These are phyloP conservation scores for Phytopythium delawarense DNA, from an alignment of 352 stramenopile species.

Conservation along the genomic window DNA sequence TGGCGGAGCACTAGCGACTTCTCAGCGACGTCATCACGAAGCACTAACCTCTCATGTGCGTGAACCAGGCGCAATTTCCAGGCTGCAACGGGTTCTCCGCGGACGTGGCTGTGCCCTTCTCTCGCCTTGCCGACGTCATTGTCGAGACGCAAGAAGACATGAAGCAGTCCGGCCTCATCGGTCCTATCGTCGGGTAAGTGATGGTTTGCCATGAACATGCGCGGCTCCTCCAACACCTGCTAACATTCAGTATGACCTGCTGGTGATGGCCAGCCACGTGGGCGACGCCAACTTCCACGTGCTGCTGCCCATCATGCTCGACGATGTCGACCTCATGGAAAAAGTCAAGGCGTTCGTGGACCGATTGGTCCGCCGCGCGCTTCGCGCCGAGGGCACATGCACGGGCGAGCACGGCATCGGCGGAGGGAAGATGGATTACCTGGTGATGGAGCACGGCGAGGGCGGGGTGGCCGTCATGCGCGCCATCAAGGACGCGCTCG, in stretches of 20 bases:
- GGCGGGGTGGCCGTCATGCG: constrained; percentile 91
- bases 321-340: constrained; percentile 80
- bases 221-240: background rate
- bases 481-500: constrained; percentile 92
- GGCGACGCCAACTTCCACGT: constrained; percentile 98
- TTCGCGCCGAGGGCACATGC: constrained; percentile 93
- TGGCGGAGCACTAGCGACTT: background rate
- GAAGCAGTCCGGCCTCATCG: constrained; percentile 73
- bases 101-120: constrained; percentile 95
- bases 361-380: constrained; percentile 72
- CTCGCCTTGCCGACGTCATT: constrained; percentile 89
- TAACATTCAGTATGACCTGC: background rate
- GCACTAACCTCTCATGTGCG: background rate
- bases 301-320: constrained; percentile 90
- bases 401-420: constrained; percentile 98
- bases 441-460: constrained; percentile 87
- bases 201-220: background rate
- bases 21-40: background rate
- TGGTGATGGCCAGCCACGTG: constrained; percentile 41
- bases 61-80: constrained; percentile 46
- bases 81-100: constrained; percentile 84
- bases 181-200: constrained; percentile 83
- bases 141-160: constrained; percentile 89
- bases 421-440: constrained; percentile 93
- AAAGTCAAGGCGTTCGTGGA: constrained; percentile 89